A percentile compares a stretch with the other conserved stretches of the same genome.
Evolutionary conservation across 2,329 filamentous ascomycete species (phyloP).

Genomic region (Beauveria brongniartii): DNA sequence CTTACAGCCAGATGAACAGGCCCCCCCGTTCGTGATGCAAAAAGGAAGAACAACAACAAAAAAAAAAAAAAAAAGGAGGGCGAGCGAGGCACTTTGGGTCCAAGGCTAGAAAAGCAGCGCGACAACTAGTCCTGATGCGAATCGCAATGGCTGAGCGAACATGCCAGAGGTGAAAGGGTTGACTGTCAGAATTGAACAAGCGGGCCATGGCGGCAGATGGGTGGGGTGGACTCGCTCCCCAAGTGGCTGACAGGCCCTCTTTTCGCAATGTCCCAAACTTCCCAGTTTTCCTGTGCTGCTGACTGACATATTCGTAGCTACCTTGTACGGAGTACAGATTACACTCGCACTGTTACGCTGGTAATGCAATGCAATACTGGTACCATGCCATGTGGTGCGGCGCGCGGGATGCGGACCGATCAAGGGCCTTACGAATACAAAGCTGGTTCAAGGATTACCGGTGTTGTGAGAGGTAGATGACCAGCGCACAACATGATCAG

Average conservation of each 20-base stretch:
- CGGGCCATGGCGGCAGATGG: no score
- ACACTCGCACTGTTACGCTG: background rate
- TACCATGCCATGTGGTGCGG: no score
- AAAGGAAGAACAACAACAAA: background rate
- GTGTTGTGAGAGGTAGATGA: no score
- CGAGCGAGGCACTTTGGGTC: background rate
- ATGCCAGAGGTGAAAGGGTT: background rate
- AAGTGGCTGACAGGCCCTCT: background rate
- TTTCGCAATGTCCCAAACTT: background rate
- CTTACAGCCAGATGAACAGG: background rate
- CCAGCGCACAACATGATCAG: no score
- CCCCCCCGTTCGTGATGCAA: background rate
- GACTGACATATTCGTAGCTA: no score
- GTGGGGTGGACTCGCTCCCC: background rate
- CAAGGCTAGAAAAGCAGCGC: background rate
- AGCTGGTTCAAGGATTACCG: no score
- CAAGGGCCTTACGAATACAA: no score
- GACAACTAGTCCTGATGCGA: slow-evolving; percentile 2
- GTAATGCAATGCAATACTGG: no score
- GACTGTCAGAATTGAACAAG: no score
- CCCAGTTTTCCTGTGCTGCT: background rate
- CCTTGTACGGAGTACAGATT: no score
- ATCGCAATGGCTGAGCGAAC: background rate
- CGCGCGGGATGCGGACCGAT: no score
- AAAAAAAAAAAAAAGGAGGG: background rate